Percentiles rank a stretch among this genome's conserved stretches.
phyloP scores from a whole-genome alignment of 208 protist genomes.

The Leishmania lainsoni region DNA sequence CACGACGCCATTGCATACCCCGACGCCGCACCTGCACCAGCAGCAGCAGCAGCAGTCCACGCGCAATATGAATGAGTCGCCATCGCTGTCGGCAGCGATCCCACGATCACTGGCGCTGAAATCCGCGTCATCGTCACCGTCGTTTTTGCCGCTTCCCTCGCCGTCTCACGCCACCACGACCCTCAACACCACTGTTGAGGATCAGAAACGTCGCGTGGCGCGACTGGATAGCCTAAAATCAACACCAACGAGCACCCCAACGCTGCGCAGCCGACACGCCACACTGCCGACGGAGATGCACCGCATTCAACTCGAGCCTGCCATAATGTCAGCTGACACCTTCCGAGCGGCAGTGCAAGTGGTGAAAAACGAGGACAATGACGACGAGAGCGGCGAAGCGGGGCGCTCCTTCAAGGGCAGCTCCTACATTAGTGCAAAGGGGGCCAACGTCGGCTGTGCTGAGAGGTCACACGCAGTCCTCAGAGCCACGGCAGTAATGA shows the following conservation, averaged over 20 bases:
- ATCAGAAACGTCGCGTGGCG: conserved; percentile 36
- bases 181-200: conserved; percentile 30
- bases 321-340: neutral
- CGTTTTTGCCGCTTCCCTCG: conserved; percentile 21
- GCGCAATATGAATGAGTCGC: neutral
- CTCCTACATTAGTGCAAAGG: neutral
- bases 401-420: neutral
- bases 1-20: neutral
- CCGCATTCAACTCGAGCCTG: conserved; percentile 30
- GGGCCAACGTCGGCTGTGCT: neutral
- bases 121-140: conserved; percentile 10
- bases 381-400: neutral
- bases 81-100: neutral
- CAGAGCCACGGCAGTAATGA: neutral
- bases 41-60: conserved; percentile 1
- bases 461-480: neutral
- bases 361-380: neutral
- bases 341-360: neutral
- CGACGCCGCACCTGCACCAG: neutral
- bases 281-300: conserved; percentile 31
- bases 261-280: conserved; percentile 32
- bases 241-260: conserved; percentile 26
- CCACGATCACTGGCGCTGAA: neutral
- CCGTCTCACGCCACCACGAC: conserved; percentile 30
- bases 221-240: conserved; percentile 29